Base-by-base conservation (phyloP, 768 basidiomycete genomes). In the Lenzites betulinus region DNA sequence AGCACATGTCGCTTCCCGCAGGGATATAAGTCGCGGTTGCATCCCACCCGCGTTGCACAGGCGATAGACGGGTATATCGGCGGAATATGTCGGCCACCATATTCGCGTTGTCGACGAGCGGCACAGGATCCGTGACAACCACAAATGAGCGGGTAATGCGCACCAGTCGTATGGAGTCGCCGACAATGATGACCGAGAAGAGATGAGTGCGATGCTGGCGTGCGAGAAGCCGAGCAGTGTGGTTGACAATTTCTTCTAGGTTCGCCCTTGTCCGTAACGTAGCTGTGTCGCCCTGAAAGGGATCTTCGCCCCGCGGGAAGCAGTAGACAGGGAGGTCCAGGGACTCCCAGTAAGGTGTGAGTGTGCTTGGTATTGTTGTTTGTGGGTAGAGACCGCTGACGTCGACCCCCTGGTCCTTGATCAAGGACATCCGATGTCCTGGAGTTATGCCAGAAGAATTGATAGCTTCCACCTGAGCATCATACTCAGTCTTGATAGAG, bases 161-260 rank as follows among this genome's bases (percentile, higher is more conserved):
- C 7, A 22, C 9, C n/a, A 60, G 6, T 0, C 59, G 52, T 0
- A 43, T 36, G 23, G 9, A 22, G n/a, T 30, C 16, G 25, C 49
- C 48, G 20, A 44, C 12, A 26, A 60, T 39, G n/a, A 54, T 20
- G 30, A 60, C 47, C 4, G 36, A 7, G 38, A 55, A 60, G 9
- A 41, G 52, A 25, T 39, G 46, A 4, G 42, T 60, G 6, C 52
- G 23, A 13, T 60, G 52, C 23, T 60, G 59, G 26, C 33, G n/a
- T 2, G 6, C 22, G 33, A 60, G 49, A 18, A 54, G 23, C 6
- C 30, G 28, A 2, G 15, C 36, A 3, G 54, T 23, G 33, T 50
- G 38, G 18, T 28, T 25, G 7, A 43, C 12, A 7, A 60, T 52
- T 25, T 48, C 50, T 3, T 22, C 43, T 3, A 38, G 35, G 13